phyloP scores from a whole-genome alignment of 768 basidiomycete genomes.

The Phylloporus scabripes region DNA sequence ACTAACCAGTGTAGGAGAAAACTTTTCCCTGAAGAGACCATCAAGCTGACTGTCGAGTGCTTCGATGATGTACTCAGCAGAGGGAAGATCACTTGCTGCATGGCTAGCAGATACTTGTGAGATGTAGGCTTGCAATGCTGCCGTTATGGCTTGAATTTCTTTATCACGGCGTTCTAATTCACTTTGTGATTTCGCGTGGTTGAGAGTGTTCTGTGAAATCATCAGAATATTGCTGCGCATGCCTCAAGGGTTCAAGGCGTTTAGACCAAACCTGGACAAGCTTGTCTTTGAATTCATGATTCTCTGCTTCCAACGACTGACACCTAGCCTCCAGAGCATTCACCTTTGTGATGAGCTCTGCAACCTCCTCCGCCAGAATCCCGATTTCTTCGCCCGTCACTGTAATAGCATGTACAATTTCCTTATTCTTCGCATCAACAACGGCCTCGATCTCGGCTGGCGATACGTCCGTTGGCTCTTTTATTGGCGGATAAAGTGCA shows the following conservation, averaged over 20 bases:
- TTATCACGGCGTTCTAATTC: slow-evolving; percentile 17
- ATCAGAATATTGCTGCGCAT: slow-evolving; percentile 2
- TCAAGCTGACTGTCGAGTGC: slow-evolving; percentile 22
- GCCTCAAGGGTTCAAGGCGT: not conserved
- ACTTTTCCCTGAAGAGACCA: slow-evolving; percentile 22
- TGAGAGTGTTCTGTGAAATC: slow-evolving; percentile 10
- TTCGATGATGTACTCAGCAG: slow-evolving; percentile 28
- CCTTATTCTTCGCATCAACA: slow-evolving; percentile 22
- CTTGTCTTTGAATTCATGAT: slow-evolving; percentile 21
- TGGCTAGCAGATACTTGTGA: slow-evolving; percentile 21
- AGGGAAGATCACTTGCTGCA: slow-evolving; percentile 16
- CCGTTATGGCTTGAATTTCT: slow-evolving; percentile 27
- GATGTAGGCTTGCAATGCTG: slow-evolving; percentile 29
- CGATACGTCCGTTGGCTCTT: slow-evolving; percentile 13
- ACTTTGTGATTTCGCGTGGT: slow-evolving; percentile 11
- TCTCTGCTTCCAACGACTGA: slow-evolving; percentile 23
- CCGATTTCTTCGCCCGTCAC: slow-evolving; percentile 28
- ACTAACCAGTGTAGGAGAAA: slow-evolving; percentile 13
- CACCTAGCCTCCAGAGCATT: slow-evolving; percentile 21
- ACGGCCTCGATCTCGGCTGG: slow-evolving; percentile 22
- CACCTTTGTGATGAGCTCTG: slow-evolving; percentile 28
- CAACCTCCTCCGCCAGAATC: slow-evolving; percentile 28
- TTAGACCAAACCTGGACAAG: slow-evolving; percentile 24
- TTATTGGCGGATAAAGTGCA: slow-evolving; percentile 18
- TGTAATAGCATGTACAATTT: slow-evolving; percentile 11